Evolutionary conservation across 805 yeast species (phyloP).

Genomic region (Kluyveromyces aestuarii): DNA sequence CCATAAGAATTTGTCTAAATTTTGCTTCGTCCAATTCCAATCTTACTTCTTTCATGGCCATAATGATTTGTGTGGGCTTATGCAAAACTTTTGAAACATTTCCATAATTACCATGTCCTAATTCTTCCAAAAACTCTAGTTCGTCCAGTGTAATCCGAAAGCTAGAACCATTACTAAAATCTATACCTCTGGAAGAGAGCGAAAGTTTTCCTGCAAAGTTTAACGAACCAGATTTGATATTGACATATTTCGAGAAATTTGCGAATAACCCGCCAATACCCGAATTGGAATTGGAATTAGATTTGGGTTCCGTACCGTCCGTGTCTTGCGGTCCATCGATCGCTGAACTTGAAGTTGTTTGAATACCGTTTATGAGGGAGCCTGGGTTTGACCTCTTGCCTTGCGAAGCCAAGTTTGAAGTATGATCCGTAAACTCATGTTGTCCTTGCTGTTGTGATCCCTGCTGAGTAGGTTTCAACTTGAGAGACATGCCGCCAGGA

Average conservation of each 20-base stretch:
- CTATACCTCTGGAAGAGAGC: constrained; percentile 83
- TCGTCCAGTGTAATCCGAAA: constrained; percentile 84
- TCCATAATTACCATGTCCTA: constrained; percentile 95
- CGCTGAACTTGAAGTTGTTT: constrained; percentile 28
- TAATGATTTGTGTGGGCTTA: constrained; percentile 80
- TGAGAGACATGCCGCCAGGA: constrained; percentile 27
- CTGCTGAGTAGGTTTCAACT: constrained; percentile 13
- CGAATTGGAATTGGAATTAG: constrained; percentile 6
- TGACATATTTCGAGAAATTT: constrained; percentile 78
- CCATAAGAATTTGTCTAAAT: constrained; percentile 92
- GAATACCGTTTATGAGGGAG: constrained; percentile 21
- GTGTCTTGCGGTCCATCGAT: constrained; percentile 19
- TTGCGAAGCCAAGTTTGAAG: constrained; percentile 8
- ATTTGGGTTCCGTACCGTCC: constrained; percentile 20
- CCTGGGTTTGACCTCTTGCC: constrained; percentile 26
- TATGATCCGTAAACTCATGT: constrained; percentile 21
- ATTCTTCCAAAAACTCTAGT: constrained; percentile 69
- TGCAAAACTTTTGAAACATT: constrained; percentile 89
- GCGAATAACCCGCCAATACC: constrained; percentile 53
- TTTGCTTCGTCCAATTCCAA: constrained; percentile 90
- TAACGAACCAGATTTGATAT: constrained; percentile 83
- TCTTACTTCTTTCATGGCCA: constrained; percentile 98
- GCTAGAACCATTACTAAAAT: constrained; percentile 79
- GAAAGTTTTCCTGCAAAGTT: constrained; percentile 93
- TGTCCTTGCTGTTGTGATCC: constrained; percentile 10